Evolutionary conservation across 768 basidiomycete genomes (phyloP).

Genomic region (Suillus cothurnatus): DNA sequence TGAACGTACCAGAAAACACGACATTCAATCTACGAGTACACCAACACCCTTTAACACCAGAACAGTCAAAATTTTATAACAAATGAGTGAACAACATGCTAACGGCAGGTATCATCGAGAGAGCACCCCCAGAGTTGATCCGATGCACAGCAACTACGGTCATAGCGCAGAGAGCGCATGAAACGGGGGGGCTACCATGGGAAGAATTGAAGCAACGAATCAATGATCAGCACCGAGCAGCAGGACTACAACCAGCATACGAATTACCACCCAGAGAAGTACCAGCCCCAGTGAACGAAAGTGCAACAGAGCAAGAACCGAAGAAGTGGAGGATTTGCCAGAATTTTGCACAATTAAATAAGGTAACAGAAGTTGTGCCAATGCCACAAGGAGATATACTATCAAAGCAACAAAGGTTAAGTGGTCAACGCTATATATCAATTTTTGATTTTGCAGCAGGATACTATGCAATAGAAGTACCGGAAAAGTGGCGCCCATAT

Average conservation of each 20-base stretch:
- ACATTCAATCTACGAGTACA: not conserved
- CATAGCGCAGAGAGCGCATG: conserved; percentile 35
- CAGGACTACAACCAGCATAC: not conserved
- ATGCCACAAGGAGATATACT: conserved; percentile 42
- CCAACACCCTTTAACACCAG: conserved; percentile 2
- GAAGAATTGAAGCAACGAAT: conserved; percentile 19
- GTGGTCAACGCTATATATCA: conserved; percentile 37
- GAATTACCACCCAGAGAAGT: not conserved
- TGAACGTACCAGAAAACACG: not conserved
- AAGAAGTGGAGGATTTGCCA: conserved; percentile 36
- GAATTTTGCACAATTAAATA: conserved; percentile 28
- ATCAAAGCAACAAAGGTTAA: conserved; percentile 38
- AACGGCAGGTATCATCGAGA: not conserved
- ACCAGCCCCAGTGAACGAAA: conserved; percentile 16
- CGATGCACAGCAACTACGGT: conserved; percentile 22
- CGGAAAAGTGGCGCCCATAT: too few relatives aligned
- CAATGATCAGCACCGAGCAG: conserved; percentile 28
- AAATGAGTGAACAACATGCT: not conserved
- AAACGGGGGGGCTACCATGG: not conserved
- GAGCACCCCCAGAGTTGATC: not conserved
- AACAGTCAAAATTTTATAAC: conserved; percentile 5
- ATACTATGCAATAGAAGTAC: too few relatives aligned
- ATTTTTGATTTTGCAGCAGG: conserved; percentile 6
- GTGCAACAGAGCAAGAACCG: not conserved
- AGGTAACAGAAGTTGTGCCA: conserved; percentile 29